Conservation (phyloP, 2,329 filamentous ascomycete genomes). For the Diaporthe ilicicola region DNA sequence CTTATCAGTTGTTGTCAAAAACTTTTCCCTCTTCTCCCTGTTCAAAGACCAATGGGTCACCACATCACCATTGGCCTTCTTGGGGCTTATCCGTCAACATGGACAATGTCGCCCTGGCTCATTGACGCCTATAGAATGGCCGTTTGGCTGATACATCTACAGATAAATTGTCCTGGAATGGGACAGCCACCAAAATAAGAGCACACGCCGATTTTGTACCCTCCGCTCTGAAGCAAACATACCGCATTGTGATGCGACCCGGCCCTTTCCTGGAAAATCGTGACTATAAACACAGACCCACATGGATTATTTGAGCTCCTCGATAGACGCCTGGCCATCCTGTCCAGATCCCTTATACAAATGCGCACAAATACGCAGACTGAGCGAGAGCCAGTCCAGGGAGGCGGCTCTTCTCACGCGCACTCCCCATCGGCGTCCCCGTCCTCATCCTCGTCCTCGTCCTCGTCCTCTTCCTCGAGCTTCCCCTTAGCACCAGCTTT, state of each 20-base stretch:
- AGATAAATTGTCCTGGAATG: not conserved
- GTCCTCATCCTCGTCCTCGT: constrained; percentile 21
- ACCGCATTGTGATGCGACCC: constrained; percentile 8
- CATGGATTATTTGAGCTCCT: not conserved
- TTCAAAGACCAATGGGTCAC: too few relatives aligned
- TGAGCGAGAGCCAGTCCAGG: not conserved
- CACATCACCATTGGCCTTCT: too few relatives aligned
- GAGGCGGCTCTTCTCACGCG: not conserved
- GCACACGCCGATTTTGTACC: not conserved
- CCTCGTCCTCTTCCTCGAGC: constrained; percentile 23
- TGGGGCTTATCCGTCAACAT: not conserved
- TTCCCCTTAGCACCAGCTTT: constrained; percentile 30
- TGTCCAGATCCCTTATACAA: not conserved
- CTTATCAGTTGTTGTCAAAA: too few relatives aligned
- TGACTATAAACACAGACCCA: not conserved
- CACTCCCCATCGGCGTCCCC: not conserved
- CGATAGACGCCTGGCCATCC: not conserved
- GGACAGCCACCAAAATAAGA: not conserved
- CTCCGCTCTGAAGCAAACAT: not conserved
- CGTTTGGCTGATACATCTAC: not conserved
- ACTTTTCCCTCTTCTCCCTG: too few relatives aligned
- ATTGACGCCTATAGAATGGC: not conserved
- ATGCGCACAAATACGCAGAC: not conserved
- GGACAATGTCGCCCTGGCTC: not conserved
- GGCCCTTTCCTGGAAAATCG: not conserved